Base-by-base conservation (phyloP, 129 eudicot genomes). In the Saposhnikovia divaricata region DNA sequence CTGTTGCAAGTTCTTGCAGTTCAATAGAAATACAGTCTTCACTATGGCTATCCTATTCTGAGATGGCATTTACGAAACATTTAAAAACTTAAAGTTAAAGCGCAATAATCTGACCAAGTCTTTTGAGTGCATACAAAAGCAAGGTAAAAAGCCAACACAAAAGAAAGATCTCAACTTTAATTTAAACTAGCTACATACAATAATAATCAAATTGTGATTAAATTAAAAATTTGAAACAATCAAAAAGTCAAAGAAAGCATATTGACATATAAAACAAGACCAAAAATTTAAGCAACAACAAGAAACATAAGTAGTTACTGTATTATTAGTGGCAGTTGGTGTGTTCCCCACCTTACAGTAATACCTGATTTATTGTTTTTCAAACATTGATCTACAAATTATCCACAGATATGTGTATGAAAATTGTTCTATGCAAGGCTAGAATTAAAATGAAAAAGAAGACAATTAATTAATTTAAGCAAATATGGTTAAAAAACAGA, bases 161-260 rank as follows among this genome's bases (percentile, higher is more conserved):
- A 27, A 27, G 34, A 42, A 74, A 74, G 5, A 40, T 34, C 61
- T n/a, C 37, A 46, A 74, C n/a, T 44, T 44, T 46, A 74, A 11
- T 74, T 14, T 21, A 46, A 47, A 15, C 27, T 6, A 5, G 59
- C 31, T 27, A 25, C 3, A 7, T 15, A 44, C 2, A 27, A 75
- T 23, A 46, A 61, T 74, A 25, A 45, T 25, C 53, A 43, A 74
- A 45, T 7, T 4, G 45, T 0, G 28, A 71, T 27, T 14, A 31
- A 27, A 39, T 71, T n/a, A 23, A 23, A 46, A 74, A 74, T 5
- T 13, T 11, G 18, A n/a, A 46, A 74, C 50, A 46, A 77, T 23
- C 10, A 11, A 57, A 77, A 55, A 74, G 78, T 74, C 78, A 73
- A 78, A 65, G n/a, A n/a, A 78, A 61, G 9, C 25, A 78, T 9